phyloP scores from a whole-genome alignment of 768 basidiomycete genomes.

The Tricholoma bakamatsutake region DNA sequence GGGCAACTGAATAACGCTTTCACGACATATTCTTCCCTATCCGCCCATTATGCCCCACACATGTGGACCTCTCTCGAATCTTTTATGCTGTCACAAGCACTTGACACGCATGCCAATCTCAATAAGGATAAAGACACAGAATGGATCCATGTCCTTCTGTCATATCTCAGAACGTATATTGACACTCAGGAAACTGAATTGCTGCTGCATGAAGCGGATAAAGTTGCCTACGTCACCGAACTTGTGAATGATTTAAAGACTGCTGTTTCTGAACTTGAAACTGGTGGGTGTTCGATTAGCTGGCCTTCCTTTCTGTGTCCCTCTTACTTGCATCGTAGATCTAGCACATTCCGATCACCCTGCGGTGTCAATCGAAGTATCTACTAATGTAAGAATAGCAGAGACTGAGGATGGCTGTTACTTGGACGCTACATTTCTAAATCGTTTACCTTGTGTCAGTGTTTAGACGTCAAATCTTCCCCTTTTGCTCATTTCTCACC shows the following conservation, averaged over 20 bases:
- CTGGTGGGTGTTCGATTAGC: conserved; percentile 33
- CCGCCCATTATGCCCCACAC: conserved; percentile 80
- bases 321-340: conserved; percentile 37
- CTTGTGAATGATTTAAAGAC: conserved; percentile 45
- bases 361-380: conserved; percentile 48
- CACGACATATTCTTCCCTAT: conserved; percentile 70
- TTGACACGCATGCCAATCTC: conserved; percentile 60
- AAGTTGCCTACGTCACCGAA: conserved; percentile 42
- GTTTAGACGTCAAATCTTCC: not conserved
- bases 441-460: conserved; percentile 73
- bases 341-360: conserved; percentile 65
- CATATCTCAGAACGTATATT: conserved; percentile 68
- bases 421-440: conserved; percentile 55
- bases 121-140: conserved; percentile 59
- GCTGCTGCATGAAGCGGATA: conserved; percentile 47
- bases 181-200: conserved; percentile 48
- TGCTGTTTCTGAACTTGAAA: conserved; percentile 46
- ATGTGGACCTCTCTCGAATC: conserved; percentile 78
- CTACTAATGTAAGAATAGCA: conserved; percentile 40
- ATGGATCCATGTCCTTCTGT: conserved; percentile 74
- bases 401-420: conserved; percentile 63
- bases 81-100: conserved; percentile 68
- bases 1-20: conserved; percentile 57
- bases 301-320: not conserved
- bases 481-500: conserved; percentile 2